Base-by-base conservation (phyloP, 768 basidiomycete genomes). In the Leccinellum luteum region DNA sequence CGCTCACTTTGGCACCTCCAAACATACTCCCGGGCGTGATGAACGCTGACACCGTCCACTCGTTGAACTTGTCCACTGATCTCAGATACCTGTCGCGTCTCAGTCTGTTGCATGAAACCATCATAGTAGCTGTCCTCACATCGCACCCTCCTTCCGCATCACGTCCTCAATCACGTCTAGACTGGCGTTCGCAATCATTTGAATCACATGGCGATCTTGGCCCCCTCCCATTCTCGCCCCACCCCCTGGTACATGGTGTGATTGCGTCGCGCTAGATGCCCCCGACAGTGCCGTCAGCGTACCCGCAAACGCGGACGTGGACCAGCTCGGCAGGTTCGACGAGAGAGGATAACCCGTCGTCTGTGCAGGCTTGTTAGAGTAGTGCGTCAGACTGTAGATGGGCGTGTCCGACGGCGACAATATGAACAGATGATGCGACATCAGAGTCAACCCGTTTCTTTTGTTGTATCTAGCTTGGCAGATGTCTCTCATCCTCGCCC, bases 181-280 rank as follows among this genome's bases (percentile, higher is more conserved):
- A 66, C 92, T 94, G 51, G 93, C 94, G 73, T 98, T 96, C 21
- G 95, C 96, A 68, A 98, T 94, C 92, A 99, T 97, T 78, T 98
- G 96, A 66, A 95, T 91, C 58, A 99, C 92, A 81, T 97, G 94
- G 53, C 91, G 80, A 68, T 92, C 90, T 74, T 89, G 89, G 14
- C 89, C 92, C 6, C 89, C 88, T 12, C 89, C 91, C 73, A 90
- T 84, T 63, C 83, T 78, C 32, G 82, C 82, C 12, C 77, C 78
- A 17, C 84, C 85, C n/a, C 86, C 83, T 44, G 82, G 78, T 19
- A 82, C 79, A 60, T 86, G 84, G 62, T 76, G 74, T 32, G 78
- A 66, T 65, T 91, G 87, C 5, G 82, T 82, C 23, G 88, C 82
- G 66, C 85, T 89, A 19, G 90, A 86, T 14, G 92, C 92, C 4